A percentile compares a stretch with the other conserved stretches of the same genome.
phyloP scores from a whole-genome alignment of 139 green algal species.

The Micractinium conductrix region DNA sequence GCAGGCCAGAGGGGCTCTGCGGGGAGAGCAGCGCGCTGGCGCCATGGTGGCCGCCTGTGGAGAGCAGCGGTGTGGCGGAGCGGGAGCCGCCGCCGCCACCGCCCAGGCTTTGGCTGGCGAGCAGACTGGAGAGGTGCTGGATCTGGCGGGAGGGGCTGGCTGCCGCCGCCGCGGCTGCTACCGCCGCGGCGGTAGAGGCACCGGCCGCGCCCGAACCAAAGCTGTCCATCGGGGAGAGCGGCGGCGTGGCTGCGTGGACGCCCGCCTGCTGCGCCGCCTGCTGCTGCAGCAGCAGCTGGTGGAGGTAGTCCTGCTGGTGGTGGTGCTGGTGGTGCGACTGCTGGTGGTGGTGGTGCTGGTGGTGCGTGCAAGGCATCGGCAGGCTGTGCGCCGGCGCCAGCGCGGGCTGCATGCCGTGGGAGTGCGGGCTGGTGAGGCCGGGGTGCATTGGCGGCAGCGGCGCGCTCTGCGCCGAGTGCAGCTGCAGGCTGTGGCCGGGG shows the following conservation, averaged over 20 bases:
- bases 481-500: not conserved
- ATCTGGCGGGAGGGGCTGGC: slow-evolving; percentile 21
- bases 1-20: not conserved
- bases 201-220: not conserved
- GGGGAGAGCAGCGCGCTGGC: not conserved
- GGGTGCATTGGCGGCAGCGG: not conserved
- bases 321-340: not conserved
- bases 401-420: not conserved
- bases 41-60: not conserved
- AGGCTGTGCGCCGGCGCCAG: not conserved
- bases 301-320: not conserved
- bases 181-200: not conserved
- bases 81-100: not conserved
- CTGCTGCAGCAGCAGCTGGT: slow-evolving; percentile 21
- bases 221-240: not conserved
- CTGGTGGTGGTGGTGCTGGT: not conserved
- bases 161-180: not conserved
- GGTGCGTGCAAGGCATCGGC: not conserved
- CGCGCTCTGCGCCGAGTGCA: not conserved
- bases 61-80: not conserved
- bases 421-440: too few species aligned
- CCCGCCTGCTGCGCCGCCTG: slow-evolving; percentile 6
- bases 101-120: slow-evolving; percentile 29
- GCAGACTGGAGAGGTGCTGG: slow-evolving; percentile 22
- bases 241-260: too few species aligned